Evolutionary conservation across 129 eudicot species (phyloP), one percentile per base, ranked within the genome.

Genomic region (Rutidosis leptorrhynchoides): DNA sequence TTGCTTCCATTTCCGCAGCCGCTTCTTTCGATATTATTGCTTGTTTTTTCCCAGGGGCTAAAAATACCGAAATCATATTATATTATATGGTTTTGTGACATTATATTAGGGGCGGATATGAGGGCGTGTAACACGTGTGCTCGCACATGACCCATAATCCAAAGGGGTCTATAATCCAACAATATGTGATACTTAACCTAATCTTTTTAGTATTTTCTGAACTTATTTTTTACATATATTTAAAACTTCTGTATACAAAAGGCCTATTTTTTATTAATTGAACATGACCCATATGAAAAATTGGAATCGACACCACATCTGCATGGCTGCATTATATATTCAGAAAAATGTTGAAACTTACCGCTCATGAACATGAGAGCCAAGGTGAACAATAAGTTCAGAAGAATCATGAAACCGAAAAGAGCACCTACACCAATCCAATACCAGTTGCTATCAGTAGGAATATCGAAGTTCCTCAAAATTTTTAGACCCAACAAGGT

Each of bases 351-450:
- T 52, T 6, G 12, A 11, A 15, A 76, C 97, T 89, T 94, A 94
- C 99, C 90, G 59, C 66, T 77, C 0, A 94, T 58, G 70, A 82
- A 94, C 88, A 80, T 89, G 65, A 94, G 99, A 42, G 93, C 74
- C 21, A 94, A 52, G 54, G 97, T 94, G 86, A 80, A 94, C 26
- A 81, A 77, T 59, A 94, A 67, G 65, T 94, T 94, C 49, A 81
- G 80, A 28, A 94, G 81, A 69, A 94, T 51, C 2, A 81, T 70
- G 77, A 89, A 94, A n/a, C 99, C 99, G 42, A 81, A 55, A 40
- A 94, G 95, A 58, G 86, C 95, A 5, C 81, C 94, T 0, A 80
- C 84, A 1, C 97, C 99, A 55, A 94, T 94, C 99, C 99, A 94
- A 58, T 78, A 87, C 99, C 99, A 94, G 67, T 83, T 76, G n/a